Base-by-base conservation (phyloP, 257 asterid genomes). In the Capsicum rhomboideum region DNA sequence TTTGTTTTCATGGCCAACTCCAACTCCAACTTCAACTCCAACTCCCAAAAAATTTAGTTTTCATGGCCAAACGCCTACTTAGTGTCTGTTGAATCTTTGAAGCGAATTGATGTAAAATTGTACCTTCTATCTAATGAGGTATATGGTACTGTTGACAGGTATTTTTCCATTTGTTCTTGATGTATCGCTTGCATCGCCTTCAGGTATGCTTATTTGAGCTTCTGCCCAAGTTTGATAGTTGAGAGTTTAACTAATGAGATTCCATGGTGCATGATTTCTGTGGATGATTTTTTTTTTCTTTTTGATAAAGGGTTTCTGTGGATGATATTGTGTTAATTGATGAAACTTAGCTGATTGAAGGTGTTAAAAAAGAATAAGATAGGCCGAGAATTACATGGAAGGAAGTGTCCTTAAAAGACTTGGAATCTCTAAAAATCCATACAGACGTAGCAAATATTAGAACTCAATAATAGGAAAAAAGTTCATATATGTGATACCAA, bases 181-280 rank as follows among this genome's bases (percentile, higher is more conserved):
- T 97, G 99, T 91, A 93, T 92, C 96, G 95, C 86, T 90, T 97
- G 92, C 99, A 97, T 89, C 97, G 92, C 83, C 99, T 97, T 88
- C 99, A 97, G 99, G 99, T 97, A 93, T 82, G 83, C 18, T 64
- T 61, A 69, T 86, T 82, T 54, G 28, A 28, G 26, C 84, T 42
- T 85, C 87, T 59, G 63, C 78, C 67, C 71, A 21, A 81, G 81
- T 85, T 81, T 84, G 44, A n/a, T 85, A 21, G 37, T 23, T 68
- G 49, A 54, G 4, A 16, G 69, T 75, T 40, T 66, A 66, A 6
- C 50, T 68, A 34, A 34, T 68, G 50, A 68, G 50, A 50, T 12
- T 67, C 49, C 77, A 34, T 68, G 77, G 44, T 34, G 8, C 77
- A 68, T 34, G 21, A 18, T 68, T 68, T 68, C 50, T 31, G 37